These are phyloP conservation scores for Ramalina peruviana DNA, from an alignment of 495 filamentous ascomycete genomes.

Conservation along the genomic window DNA sequence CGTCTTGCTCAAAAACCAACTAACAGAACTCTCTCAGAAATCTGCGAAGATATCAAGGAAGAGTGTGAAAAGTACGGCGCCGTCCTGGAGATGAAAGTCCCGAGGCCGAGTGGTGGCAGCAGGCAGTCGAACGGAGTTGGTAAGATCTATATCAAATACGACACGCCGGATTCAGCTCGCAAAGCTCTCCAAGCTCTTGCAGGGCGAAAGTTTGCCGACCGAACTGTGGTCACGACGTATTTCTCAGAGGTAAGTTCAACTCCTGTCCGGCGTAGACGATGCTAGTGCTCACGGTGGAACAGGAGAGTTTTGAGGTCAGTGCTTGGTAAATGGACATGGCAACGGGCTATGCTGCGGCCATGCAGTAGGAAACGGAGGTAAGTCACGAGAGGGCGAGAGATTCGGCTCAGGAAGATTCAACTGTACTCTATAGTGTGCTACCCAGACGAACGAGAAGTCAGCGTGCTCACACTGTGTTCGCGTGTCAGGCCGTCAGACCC, in stretches of 20 bases:
- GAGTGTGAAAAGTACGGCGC: slow-evolving; percentile 85
- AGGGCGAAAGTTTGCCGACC: slow-evolving; percentile 85
- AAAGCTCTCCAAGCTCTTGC: slow-evolving; percentile 76
- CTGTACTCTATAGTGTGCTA: too few relatives aligned
- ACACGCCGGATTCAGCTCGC: slow-evolving; percentile 60
- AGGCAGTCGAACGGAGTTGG: slow-evolving; percentile 78
- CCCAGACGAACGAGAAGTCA: too few relatives aligned
- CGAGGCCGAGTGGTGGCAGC: slow-evolving; percentile 68
- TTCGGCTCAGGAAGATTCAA: too few relatives aligned
- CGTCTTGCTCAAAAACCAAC: background rate
- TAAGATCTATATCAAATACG: slow-evolving; percentile 95
- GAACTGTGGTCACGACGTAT: slow-evolving; percentile 91
- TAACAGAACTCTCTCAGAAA: slow-evolving; percentile 46
- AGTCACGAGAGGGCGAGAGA: too few relatives aligned
- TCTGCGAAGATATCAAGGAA: slow-evolving; percentile 78
- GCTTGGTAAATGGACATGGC: slow-evolving; percentile 45
- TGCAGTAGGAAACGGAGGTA: too few relatives aligned
- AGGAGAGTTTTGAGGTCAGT: slow-evolving; percentile 69
- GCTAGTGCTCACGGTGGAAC: slow-evolving; percentile 1
- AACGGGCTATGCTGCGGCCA: too few relatives aligned
- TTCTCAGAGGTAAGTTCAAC: slow-evolving; percentile 65
- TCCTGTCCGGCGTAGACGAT: background rate
- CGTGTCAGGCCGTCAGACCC: too few relatives aligned
- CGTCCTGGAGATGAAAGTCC: slow-evolving; percentile 77
- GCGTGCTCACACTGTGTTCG: too few relatives aligned